Percentiles rank a stretch among this genome's conserved stretches.
These are phyloP conservation scores for Fimicolochytrium jonesii DNA, from an alignment of 192 early-diverging fungal genomes.

Conservation along the genomic window DNA sequence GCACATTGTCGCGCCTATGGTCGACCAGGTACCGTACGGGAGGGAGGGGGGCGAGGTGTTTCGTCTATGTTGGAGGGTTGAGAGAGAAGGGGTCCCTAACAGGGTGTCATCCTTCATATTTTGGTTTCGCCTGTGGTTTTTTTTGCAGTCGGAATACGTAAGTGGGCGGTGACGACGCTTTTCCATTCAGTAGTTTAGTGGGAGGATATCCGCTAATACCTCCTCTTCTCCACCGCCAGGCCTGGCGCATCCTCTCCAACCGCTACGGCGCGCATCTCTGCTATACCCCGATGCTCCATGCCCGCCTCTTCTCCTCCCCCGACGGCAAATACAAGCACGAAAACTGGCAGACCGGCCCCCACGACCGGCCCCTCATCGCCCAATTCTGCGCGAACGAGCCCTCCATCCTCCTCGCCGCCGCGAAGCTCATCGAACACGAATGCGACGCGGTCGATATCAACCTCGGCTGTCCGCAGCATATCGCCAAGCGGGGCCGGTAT, in stretches of 20 bases:
- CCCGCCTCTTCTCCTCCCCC: slow-evolving; percentile 73
- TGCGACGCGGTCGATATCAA: slow-evolving; percentile 96
- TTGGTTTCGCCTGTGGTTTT: not conserved
- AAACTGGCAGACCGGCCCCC: slow-evolving; percentile 40
- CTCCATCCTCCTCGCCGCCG: slow-evolving; percentile 72
- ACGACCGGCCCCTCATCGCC: slow-evolving; percentile 80
- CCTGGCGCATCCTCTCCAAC: slow-evolving; percentile 88
- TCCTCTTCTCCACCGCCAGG: slow-evolving; percentile 43
- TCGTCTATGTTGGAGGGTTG: no score
- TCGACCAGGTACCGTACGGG: slow-evolving; percentile 44
- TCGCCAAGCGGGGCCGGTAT: slow-evolving; percentile 87
- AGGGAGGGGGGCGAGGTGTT: no score
- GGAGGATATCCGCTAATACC: no score
- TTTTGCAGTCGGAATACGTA: slow-evolving; percentile 74
- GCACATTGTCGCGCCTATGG: slow-evolving; percentile 91
- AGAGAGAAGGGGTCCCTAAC: no score
- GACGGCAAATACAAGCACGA: slow-evolving; percentile 41
- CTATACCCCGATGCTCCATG: slow-evolving; percentile 99
- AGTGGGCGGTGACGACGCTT: no score
- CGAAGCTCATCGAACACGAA: slow-evolving; percentile 69
- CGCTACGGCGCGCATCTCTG: slow-evolving; percentile 83
- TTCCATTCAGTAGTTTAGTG: no score
- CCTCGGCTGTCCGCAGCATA: slow-evolving; percentile 94
- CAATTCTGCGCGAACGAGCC: slow-evolving; percentile 99
- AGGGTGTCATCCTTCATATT: no score